Base-by-base conservation (phyloP, 306 rosid genomes). In the Vigna trinervia region DNA sequence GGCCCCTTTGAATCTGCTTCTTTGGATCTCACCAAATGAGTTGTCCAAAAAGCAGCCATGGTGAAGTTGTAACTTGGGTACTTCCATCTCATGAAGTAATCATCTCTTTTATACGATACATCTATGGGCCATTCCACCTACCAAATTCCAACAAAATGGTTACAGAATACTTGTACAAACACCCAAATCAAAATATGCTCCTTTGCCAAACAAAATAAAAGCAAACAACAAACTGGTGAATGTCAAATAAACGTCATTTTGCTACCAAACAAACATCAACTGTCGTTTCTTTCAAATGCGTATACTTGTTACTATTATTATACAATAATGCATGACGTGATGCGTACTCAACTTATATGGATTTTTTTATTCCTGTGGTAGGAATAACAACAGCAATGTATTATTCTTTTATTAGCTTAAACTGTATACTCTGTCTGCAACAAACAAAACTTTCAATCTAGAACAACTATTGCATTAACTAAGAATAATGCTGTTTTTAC, bases 71-170 rank as follows among this genome's bases (percentile, higher is more conserved):
- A 87, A 26, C 74, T 82, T 69, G 84, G 87, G 87, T 95, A 95
- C 23, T 23, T 85, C 99, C 97, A 95, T 2, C 87, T 54, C 65
- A 81, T 89, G 87, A 86, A 92, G 8, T 78, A 69, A 30, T 89
- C 88, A 36, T 89, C 93, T 67, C 76, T 2, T 59, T 80, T 76
- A 23, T 75, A 78, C 45, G 99, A 95, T 19, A 69, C 96, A 73
- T 88, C 93, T 11, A 89, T 71, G 8, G 99, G 99, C 90, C 93
- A 92, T 71, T 95, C 97, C 13, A 76, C 91, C 99, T 95, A 77
- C 47, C 0, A 73, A 50, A 36, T 14, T 0, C 1, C 26, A 65
- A 51, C 10, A 48, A 17, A 4, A 43, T 22, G n/a, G 23, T 34
- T 10, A 34, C 2, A 28, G 1, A 17, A 30, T 10, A 12, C 11